These are phyloP conservation scores for Phytophthora citricola DNA, from an alignment of 352 stramenopile genomes.

Conservation along the genomic window DNA sequence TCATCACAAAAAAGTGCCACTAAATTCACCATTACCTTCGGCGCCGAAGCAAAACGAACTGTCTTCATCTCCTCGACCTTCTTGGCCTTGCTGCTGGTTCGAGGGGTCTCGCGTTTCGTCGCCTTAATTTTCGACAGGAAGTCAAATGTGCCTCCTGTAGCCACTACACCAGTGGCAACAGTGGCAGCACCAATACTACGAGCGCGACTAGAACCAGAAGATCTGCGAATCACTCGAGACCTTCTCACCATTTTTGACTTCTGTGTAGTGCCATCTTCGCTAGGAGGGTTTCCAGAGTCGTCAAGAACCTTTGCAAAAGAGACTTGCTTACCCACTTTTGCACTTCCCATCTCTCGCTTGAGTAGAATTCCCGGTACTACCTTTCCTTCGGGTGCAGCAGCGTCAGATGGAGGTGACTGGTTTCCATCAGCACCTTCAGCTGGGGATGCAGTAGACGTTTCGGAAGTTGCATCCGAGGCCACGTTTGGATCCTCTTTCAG, in stretches of 20 bases:
- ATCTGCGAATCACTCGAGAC: slow-evolving; percentile 39
- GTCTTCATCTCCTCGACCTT: slow-evolving; percentile 34
- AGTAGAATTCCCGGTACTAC: slow-evolving; percentile 24
- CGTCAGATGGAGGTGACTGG: slow-evolving; percentile 7
- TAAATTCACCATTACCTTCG: slow-evolving; percentile 29
- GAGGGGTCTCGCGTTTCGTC: slow-evolving; percentile 32
- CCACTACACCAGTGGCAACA: slow-evolving; percentile 71
- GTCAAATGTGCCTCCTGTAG: slow-evolving; percentile 83
- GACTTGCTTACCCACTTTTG: slow-evolving; percentile 56
- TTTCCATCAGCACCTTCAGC: slow-evolving; percentile 14
- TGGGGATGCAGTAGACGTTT: slow-evolving; percentile 7
- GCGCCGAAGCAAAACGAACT: slow-evolving; percentile 20
- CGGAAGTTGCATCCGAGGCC: neutral
- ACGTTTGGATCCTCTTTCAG: slow-evolving; percentile 13
- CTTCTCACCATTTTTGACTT: slow-evolving; percentile 41
- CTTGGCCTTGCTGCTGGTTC: slow-evolving; percentile 18
- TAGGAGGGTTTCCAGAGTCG: slow-evolving; percentile 32
- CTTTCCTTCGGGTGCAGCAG: slow-evolving; percentile 23
- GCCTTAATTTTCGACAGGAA: slow-evolving; percentile 85
- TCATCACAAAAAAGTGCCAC: too few relatives aligned
- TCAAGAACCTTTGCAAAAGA: slow-evolving; percentile 60
- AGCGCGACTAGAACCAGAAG: slow-evolving; percentile 24
- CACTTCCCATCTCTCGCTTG: slow-evolving; percentile 20
- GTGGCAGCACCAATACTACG: slow-evolving; percentile 31
- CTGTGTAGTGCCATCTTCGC: slow-evolving; percentile 30